Conservation (phyloP, 495 filamentous ascomycete species). For the Talaromyces trachyspermus region DNA sequence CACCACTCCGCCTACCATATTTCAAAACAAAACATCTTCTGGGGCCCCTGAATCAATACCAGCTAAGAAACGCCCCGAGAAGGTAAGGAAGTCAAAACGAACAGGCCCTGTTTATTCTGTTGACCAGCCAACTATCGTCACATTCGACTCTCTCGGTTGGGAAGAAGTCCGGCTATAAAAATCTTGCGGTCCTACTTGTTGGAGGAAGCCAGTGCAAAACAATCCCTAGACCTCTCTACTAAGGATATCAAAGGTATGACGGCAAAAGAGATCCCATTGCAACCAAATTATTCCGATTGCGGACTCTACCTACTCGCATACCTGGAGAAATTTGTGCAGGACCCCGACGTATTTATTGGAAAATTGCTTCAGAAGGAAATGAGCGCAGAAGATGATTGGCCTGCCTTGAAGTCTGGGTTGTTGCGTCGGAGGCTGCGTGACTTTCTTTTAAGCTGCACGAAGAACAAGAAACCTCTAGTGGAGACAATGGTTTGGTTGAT, state of each 20-base stretch:
- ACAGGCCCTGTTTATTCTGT: neutral
- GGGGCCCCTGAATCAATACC: neutral
- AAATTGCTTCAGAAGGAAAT: constrained; percentile 45
- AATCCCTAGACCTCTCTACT: constrained; percentile 47
- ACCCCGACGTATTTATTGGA: constrained; percentile 58
- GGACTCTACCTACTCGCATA: constrained; percentile 82
- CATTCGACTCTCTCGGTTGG: constrained; percentile 73
- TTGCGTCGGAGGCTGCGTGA: constrained; percentile 48
- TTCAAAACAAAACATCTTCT: constrained; percentile 1
- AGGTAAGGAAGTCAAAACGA: neutral
- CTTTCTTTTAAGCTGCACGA: constrained; percentile 43
- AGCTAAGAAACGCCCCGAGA: neutral
- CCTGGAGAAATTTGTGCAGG: constrained; percentile 64
- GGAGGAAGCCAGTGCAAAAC: constrained; percentile 65
- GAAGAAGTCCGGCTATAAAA: constrained; percentile 53
- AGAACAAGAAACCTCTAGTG: constrained; percentile 28
- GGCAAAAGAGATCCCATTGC: constrained; percentile 63
- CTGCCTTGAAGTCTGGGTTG: constrained; percentile 40
- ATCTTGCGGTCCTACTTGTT: constrained; percentile 70
- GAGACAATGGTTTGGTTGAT: constrained; percentile 20
- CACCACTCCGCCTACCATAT: constrained; percentile 9
- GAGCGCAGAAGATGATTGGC: constrained; percentile 44
- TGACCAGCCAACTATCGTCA: constrained; percentile 63
- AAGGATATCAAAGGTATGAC: constrained; percentile 54
- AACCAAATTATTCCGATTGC: constrained; percentile 83